Percentiles rank a stretch among this genome's conserved stretches.
Evolutionary conservation across 257 asterid genomes (phyloP).

Genomic region (Solanum paucissectum): DNA sequence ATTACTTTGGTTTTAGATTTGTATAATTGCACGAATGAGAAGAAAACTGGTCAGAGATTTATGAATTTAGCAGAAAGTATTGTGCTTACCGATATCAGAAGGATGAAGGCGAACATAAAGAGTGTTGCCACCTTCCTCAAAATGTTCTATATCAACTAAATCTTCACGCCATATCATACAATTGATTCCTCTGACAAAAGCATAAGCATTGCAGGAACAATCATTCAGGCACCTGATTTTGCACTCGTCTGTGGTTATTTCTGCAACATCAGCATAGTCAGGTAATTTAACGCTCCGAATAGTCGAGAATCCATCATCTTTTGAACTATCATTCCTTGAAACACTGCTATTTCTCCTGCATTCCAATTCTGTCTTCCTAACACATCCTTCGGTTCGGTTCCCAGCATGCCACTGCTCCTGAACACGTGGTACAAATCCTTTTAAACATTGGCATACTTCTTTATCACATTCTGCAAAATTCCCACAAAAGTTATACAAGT

Average conservation of each 20-base stretch:
- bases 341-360: constrained; percentile 18
- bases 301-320: constrained; percentile 26
- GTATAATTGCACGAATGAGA: not conserved
- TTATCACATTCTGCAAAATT: constrained; percentile 36
- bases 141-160: constrained; percentile 52
- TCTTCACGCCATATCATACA: constrained; percentile 63
- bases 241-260: constrained; percentile 18
- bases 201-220: constrained; percentile 64
- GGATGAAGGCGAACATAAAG: constrained; percentile 47
- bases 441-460: constrained; percentile 36
- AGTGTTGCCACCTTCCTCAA: constrained; percentile 37
- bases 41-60: not conserved
- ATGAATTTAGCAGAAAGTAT: not conserved
- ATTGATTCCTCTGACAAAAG: constrained; percentile 38
- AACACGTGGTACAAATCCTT: constrained; percentile 43
- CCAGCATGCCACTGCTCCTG: constrained; percentile 33
- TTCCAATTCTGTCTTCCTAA: constrained; percentile 27
- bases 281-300: constrained; percentile 51
- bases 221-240: constrained; percentile 28
- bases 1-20: not conserved
- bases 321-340: not conserved
- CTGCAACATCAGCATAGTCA: constrained; percentile 38
- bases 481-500: constrained; percentile 50
- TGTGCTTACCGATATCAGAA: constrained; percentile 45
- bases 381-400: constrained; percentile 55